These are phyloP conservation scores for Phaeotremella fagi DNA, from an alignment of 768 basidiomycete genomes.

Conservation along the genomic window DNA sequence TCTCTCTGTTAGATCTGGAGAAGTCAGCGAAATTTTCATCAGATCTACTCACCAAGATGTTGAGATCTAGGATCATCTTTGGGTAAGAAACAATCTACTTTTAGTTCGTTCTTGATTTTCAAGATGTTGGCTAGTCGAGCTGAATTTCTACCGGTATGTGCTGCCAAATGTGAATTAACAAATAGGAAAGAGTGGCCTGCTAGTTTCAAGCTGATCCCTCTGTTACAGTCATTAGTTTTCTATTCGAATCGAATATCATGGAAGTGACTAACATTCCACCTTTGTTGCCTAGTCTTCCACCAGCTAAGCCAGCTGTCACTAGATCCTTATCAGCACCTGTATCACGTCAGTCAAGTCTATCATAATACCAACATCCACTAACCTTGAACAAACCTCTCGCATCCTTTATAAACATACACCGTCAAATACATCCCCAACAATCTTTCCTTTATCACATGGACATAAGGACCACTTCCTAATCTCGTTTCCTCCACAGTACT, in stretches of 20 bases:
- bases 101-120: conserved; percentile 82
- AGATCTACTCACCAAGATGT: conserved; percentile 9
- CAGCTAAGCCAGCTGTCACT: conserved; percentile 84
- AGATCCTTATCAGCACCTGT: conserved; percentile 70
- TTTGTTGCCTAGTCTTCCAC: conserved; percentile 88
- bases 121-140: conserved; percentile 77
- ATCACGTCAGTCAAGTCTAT: background rate
- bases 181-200: conserved; percentile 79
- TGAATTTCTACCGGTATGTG: conserved; percentile 52
- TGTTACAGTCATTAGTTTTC: too few species aligned
- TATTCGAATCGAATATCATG: too few species aligned
- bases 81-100: conserved; percentile 70
- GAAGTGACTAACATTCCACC: conserved; percentile 63
- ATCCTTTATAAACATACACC: conserved; percentile 48
- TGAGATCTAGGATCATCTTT: conserved; percentile 24
- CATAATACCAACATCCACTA: conserved; percentile 8
- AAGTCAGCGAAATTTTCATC: conserved; percentile 29
- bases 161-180: conserved; percentile 85
- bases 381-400: conserved; percentile 47
- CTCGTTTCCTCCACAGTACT: conserved; percentile 8
- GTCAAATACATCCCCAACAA: conserved; percentile 57
- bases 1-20: conserved; percentile 68
- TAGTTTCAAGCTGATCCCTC: conserved; percentile 77
- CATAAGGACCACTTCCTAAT: conserved; percentile 63
- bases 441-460: conserved; percentile 78